Evolutionary conservation across 176 grass and related monocot species (phyloP).

Genomic region (Oryza brachyantha): DNA sequence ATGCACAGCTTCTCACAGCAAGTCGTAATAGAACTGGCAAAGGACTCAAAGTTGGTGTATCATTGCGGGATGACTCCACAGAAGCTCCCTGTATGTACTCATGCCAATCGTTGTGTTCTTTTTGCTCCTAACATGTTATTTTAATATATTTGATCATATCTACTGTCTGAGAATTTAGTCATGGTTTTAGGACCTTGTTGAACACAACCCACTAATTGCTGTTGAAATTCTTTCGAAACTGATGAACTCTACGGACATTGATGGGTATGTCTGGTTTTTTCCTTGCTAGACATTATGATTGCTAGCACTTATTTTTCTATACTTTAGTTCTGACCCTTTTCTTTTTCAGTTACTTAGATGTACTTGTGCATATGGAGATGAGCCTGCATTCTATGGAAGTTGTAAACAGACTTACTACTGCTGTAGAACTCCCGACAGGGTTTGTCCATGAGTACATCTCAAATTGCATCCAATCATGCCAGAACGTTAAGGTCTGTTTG

Average conservation of each 20-base stretch:
- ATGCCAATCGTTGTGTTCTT: neutral
- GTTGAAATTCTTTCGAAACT: constrained; percentile 97
- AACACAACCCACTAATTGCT: constrained; percentile 94
- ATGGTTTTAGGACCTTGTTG: constrained; percentile 86
- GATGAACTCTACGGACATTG: constrained; percentile 92
- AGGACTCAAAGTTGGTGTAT: constrained; percentile 94
- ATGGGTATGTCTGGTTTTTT: constrained; percentile 54
- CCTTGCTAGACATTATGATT: neutral
- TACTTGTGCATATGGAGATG: constrained; percentile 99
- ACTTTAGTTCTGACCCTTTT: constrained; percentile 18
- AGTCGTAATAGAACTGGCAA: constrained; percentile 84
- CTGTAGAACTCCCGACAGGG: constrained; percentile 86
- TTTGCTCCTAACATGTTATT: neutral
- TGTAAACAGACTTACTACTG: constrained; percentile 97
- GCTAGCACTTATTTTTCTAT: neutral
- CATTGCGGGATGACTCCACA: constrained; percentile 79
- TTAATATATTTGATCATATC: neutral
- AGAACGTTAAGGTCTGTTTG: constrained; percentile 90
- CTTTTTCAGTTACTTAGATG: constrained; percentile 69
- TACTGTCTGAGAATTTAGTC: constrained; percentile 12
- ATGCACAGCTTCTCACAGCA: constrained; percentile 77
- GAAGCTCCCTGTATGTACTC: constrained; percentile 73
- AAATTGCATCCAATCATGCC: constrained; percentile 95
- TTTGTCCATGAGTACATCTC: constrained; percentile 99
- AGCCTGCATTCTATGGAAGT: constrained; percentile 99